phyloP scores from a whole-genome alignment of 192 early-diverging fungal genomes.

The Coemansia sp. region DNA sequence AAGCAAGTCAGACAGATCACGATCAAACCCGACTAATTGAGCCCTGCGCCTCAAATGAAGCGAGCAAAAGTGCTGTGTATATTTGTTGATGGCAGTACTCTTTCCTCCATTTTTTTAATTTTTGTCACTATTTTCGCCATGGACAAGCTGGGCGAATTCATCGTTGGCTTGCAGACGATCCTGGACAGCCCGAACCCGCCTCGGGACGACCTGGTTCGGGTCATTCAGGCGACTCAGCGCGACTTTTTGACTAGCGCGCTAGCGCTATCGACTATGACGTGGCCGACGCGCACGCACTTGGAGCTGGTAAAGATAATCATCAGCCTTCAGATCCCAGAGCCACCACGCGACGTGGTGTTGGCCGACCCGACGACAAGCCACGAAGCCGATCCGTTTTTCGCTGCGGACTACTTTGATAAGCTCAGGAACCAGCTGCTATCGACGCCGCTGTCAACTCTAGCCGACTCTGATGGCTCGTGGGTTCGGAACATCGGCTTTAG shows the following conservation, averaged over 20 bases:
- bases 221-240: slow-evolving; percentile 42
- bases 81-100: too few species aligned
- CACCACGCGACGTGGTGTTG: slow-evolving; percentile 21
- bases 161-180: slow-evolving; percentile 36
- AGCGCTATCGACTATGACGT: slow-evolving; percentile 33
- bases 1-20: too few species aligned
- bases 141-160: slow-evolving; percentile 49
- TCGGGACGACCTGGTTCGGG: slow-evolving; percentile 38
- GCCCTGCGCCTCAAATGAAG: too few species aligned
- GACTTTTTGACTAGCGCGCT: slow-evolving; percentile 46
- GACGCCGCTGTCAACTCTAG: slow-evolving; percentile 24
- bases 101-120: background rate
- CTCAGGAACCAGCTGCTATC: slow-evolving; percentile 30
- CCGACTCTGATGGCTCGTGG: slow-evolving; percentile 40
- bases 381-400: slow-evolving; percentile 45
- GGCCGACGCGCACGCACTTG: slow-evolving; percentile 49
- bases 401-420: slow-evolving; percentile 44
- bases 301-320: slow-evolving; percentile 56
- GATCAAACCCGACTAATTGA: too few species aligned
- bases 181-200: slow-evolving; percentile 50
- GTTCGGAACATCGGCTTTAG: slow-evolving; percentile 50
- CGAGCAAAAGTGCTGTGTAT: too few species aligned
- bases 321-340: slow-evolving; percentile 26
- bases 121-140: slow-evolving; percentile 4
- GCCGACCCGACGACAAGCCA: slow-evolving; percentile 32